Evolutionary conservation across 306 rosid species (phyloP), one percentile per base, ranked within the genome.

Genomic region (Cicer pinnatifidum): DNA sequence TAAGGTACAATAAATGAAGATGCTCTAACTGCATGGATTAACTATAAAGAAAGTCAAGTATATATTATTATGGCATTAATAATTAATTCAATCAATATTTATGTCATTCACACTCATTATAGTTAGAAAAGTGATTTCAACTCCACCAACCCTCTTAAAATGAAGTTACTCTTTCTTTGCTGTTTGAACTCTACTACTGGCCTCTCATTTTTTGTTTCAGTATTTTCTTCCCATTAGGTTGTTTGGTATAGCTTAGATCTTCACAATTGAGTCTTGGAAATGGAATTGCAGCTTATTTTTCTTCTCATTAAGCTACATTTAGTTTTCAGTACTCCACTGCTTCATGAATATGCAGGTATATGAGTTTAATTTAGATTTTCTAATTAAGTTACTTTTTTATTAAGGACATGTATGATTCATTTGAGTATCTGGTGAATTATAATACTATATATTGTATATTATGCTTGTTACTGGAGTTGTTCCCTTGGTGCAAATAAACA

Each of bases 261-360:
- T 53, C 61, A 61, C 73, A 72, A 47, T 62, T 72, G 65, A 75
- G 35, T 53, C 52, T 84, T 44, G 71, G 69, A 60, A 77, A 89
- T 89, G 97, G 86, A 73, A 69, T 63, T 67, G 71, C 83, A 20
- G 66, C 76, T 82, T 78, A 57, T 82, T 71, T 74, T 87, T 23
- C 80, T 88, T 40, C 67, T 91, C 37, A 19, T 83, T 68, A 76
- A 80, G 75, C 72, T 88, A 57, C 84, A 83, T 64, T 82, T 86
- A 8, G 61, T 80, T 65, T 20, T 72, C 72, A 37, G 80, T 67
- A 77, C 46, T 48, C 58, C 67, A 16, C 73, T 81, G 43, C 63
- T 80, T 77, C 81, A 69, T 79, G 82, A 75, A 86, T 83, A 85
- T 82, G 84, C 84, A 89, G 97, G 97, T 91, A 89, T 78, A 71